Base-by-base conservation (phyloP, 2,329 filamentous ascomycete species). In the Dothideomycetes sp. region DNA sequence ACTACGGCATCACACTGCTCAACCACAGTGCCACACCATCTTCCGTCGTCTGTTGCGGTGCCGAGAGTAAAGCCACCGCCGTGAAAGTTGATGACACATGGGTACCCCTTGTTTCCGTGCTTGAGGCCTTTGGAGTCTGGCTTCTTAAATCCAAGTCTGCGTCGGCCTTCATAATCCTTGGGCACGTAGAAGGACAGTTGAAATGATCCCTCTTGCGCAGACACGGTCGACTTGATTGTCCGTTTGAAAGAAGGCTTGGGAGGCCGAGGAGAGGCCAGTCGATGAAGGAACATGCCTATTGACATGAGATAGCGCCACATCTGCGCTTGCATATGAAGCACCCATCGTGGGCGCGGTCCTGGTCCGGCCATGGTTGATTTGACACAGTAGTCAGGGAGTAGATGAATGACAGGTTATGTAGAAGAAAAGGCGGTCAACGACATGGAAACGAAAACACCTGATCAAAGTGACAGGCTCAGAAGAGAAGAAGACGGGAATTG, bases 201-300 rank as follows among this genome's bases (percentile, higher is more conserved):
- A 41, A 79, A 69, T 24, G 57, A 52, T 32, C 69, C 68, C 38
- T 60, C 57, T 31, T 57, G 54, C 4, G 58, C 65, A 30, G 61
- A 68, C 37, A 66, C 58, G 43, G 63, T 70, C 42, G 68, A 69
- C 18, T 66, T 57, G 22, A 84, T 69, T 14, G 65, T 65, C 33
- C 68, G 70, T 34, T 66, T 65, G 59, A 84, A 84, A 19, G 67
- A 60, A 2, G 78, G 77, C 22, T 61, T 63, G 2, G 77, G 75
- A 4, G 79, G 76, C 36, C 70, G 66, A 5, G 79, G 77, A 31
- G 68, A 61, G 1, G 78, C 72, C 43, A 79, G 60, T 40, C 69
- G 72, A 54, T 85, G 80, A 30, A 84, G 62, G 44, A 72, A 65
- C 78, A 84, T 83, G 52, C 79, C 80, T 41, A 83, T 69, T 42